These are phyloP conservation scores for Aspergillus sp. DNA, from an alignment of 2,329 filamentous ascomycete species.

Conservation along the genomic window DNA sequence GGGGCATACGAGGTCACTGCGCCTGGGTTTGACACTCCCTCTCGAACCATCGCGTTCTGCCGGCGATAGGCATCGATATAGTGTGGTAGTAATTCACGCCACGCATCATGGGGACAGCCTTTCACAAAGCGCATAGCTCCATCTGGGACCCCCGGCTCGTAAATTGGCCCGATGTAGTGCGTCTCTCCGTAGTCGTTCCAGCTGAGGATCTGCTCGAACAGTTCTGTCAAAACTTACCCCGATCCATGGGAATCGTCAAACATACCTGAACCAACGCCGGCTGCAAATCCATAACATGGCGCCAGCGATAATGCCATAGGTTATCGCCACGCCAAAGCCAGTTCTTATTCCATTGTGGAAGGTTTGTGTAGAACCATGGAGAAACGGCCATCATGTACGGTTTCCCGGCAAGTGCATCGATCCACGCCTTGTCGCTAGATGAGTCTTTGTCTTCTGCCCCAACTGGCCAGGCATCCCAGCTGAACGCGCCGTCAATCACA, in stretches of 20 bases:
- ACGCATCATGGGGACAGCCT: constrained; percentile 27
- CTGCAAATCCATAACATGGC: constrained; percentile 50
- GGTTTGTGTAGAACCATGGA: constrained; percentile 59
- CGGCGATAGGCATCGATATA: constrained; percentile 36
- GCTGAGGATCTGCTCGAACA: constrained; percentile 50
- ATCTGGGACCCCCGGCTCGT: constrained; percentile 48
- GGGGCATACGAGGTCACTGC: constrained; percentile 38
- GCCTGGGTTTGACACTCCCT: not conserved
- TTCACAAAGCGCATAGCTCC: constrained; percentile 40
- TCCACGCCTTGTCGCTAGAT: constrained; percentile 42
- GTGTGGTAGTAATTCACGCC: constrained; percentile 32
- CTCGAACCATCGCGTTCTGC: constrained; percentile 2
- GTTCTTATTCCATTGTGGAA: constrained; percentile 58
- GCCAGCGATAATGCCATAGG: constrained; percentile 62
- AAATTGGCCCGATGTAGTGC: constrained; percentile 56
- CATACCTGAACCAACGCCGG: constrained; percentile 50
- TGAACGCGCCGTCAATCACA: constrained; percentile 41
- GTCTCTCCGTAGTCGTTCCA: constrained; percentile 64
- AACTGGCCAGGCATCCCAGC: constrained; percentile 47
- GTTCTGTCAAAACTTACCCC: not conserved
- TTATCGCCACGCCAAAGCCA: constrained; percentile 64
- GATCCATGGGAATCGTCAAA: not conserved
- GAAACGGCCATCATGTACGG: constrained; percentile 57
- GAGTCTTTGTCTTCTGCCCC: constrained; percentile 39
- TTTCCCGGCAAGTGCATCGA: constrained; percentile 37